phyloP scores from a whole-genome alignment of 306 rosid genomes.

The Coriaria nepalensis region DNA sequence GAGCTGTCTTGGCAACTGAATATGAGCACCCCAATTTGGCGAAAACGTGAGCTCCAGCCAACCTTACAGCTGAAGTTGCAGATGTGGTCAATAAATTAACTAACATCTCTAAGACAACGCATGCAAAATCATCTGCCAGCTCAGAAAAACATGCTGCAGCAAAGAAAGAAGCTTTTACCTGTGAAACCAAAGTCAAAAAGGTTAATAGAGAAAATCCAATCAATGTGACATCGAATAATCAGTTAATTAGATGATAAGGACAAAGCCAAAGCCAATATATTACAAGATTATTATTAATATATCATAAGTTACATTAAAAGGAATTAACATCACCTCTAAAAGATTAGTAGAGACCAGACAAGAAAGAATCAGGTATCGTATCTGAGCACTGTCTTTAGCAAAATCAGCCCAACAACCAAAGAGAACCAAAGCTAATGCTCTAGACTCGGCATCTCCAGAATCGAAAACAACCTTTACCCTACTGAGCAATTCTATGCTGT shows the following conservation, averaged over 20 bases:
- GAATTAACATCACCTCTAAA: slow-evolving; percentile 37
- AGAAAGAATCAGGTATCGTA: slow-evolving; percentile 62
- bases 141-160: slow-evolving; percentile 82
- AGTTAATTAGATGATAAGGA: not conserved
- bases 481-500: slow-evolving; percentile 41
- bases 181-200: slow-evolving; percentile 15
- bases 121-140: slow-evolving; percentile 66
- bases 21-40: slow-evolving; percentile 49
- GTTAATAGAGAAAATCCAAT: slow-evolving; percentile 13
- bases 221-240: not conserved
- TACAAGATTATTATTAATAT: slow-evolving; percentile 2
- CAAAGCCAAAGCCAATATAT: too few species aligned
- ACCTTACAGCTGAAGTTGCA: slow-evolving; percentile 28
- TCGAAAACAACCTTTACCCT: slow-evolving; percentile 55
- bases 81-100: slow-evolving; percentile 38
- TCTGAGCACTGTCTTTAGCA: slow-evolving; percentile 50
- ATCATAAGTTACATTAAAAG: not conserved
- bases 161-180: slow-evolving; percentile 64
- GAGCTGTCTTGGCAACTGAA: slow-evolving; percentile 43
- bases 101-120: slow-evolving; percentile 49
- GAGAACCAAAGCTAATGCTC: slow-evolving; percentile 50
- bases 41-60: slow-evolving; percentile 45
- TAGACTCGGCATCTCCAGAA: slow-evolving; percentile 39
- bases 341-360: slow-evolving; percentile 53
- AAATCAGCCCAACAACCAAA: slow-evolving; percentile 91